Conservation (phyloP, 179 eudicot genomes). For the Camellia oleifera region DNA sequence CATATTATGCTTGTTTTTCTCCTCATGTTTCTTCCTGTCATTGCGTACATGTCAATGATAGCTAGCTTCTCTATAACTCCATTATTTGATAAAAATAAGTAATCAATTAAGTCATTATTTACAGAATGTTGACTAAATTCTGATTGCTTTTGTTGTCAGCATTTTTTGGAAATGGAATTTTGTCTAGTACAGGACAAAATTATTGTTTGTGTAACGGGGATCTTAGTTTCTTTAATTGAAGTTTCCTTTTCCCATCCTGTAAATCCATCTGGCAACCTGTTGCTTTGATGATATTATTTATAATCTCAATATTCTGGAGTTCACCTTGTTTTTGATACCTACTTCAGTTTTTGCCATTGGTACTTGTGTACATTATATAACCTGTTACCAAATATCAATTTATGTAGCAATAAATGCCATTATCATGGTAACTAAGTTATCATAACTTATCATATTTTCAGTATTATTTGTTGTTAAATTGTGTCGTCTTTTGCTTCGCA, state of each 20-base stretch:
- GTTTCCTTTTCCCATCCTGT: not conserved
- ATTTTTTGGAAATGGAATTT: not conserved
- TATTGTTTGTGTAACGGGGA: too few species aligned
- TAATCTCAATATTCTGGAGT: not conserved
- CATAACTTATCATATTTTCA: not conserved
- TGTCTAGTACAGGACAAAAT: too few species aligned
- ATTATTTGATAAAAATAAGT: not conserved
- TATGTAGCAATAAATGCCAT: not conserved
- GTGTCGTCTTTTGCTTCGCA: conserved; percentile 31
- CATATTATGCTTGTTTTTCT: too few species aligned
- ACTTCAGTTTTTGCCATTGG: not conserved
- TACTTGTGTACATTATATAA: too few species aligned
- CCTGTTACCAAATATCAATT: not conserved
- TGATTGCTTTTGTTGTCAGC: not conserved
- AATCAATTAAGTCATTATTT: not conserved
- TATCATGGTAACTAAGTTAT: not conserved
- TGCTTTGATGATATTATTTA: not conserved
- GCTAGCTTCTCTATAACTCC: not conserved
- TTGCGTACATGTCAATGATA: not conserved
- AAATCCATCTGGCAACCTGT: not conserved
- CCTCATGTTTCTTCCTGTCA: not conserved
- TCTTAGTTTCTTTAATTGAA: too few species aligned
- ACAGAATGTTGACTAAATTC: not conserved
- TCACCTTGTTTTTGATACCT: not conserved
- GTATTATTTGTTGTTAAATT: not conserved